Evolutionary conservation across 208 protist species (phyloP), one percentile per base, ranked within the genome.

Genomic region (Leishmania tropica): DNA sequence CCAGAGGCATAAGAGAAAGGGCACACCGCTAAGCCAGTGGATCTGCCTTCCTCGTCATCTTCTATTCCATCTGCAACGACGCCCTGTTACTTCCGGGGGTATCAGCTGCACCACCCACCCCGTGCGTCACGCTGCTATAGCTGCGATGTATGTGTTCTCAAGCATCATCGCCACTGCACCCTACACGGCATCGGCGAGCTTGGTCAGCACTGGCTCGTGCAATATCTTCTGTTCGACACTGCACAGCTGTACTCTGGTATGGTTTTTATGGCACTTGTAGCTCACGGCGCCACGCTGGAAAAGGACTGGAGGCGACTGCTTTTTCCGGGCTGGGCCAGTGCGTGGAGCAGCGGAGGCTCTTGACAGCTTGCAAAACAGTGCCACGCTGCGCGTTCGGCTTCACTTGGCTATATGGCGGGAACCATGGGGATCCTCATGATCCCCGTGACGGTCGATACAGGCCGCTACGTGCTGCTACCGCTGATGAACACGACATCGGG

Each of bases 161-260:
- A 94, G 62, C 91, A 94, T 78, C 92, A 98, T 81, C 94, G 97
- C 73, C 96, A 97, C 81, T 97, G 94, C 78, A 83, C 83, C 21
- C 76, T 97, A 24, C 54, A 86, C n/a, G 96, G 94, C 80, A 85
- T 97, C 15, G 96, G 94, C 15, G 78, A 87, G 80, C 88, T 92
- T 35, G 96, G 81, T 62, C 76, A 93, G 56, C 94, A 95, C 21
- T 98, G 87, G 88, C 97, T 98, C 81, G 71, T 83, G 31, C 42
- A 92, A 45, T 97, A 94, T 71, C 84, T 90, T 3, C 21, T 94
- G 60, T 81, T 81, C 51, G 87, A 72, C 68, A 83, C 76, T 37
- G n/a, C 81, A 67, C 85, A 79, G 42, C 75, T 73, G 10, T 78
- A 78, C n/a, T 79, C 88, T 17, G 90, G 83, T 28, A 42, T 91